A percentile compares a stretch with the other conserved stretches of the same genome.
These are phyloP conservation scores for Penicillium soppii DNA, from an alignment of 495 filamentous ascomycete genomes.

Conservation along the genomic window DNA sequence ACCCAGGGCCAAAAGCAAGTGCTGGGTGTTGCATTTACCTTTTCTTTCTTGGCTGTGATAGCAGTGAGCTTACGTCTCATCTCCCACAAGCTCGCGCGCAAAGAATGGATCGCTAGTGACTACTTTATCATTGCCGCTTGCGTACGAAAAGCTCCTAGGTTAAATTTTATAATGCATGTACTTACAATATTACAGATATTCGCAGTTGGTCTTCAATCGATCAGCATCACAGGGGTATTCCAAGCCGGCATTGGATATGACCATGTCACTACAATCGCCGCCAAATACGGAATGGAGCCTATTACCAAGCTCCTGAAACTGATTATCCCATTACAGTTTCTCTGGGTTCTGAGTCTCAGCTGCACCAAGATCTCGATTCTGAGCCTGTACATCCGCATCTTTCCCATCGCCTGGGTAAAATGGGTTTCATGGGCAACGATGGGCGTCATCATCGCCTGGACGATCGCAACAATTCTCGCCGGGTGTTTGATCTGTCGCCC, in stretches of 20 bases:
- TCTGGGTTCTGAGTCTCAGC: conserved; percentile 20
- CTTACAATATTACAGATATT: neutral
- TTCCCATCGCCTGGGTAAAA: conserved; percentile 18
- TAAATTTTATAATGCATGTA: neutral
- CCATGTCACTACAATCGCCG: neutral
- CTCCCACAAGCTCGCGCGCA: neutral
- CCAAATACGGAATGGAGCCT: neutral
- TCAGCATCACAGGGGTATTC: neutral
- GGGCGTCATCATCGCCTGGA: conserved; percentile 22
- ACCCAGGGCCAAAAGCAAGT: neutral
- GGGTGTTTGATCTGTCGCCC: conserved; percentile 49
- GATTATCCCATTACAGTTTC: conserved; percentile 18
- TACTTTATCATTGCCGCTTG: neutral
- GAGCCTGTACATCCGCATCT: conserved; percentile 34
- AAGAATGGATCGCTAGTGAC: neutral
- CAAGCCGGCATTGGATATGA: neutral
- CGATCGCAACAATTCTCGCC: conserved; percentile 23
- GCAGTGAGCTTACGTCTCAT: neutral
- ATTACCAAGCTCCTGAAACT: conserved; percentile 14
- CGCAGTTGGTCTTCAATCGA: neutral
- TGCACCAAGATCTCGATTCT: conserved; percentile 36
- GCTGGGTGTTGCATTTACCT: neutral
- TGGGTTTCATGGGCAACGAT: conserved; percentile 16
- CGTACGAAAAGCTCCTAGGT: neutral
- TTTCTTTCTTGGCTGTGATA: neutral